phyloP scores from a whole-genome alignment of 805 yeast genomes.

The Nadsonia fulvescens region DNA sequence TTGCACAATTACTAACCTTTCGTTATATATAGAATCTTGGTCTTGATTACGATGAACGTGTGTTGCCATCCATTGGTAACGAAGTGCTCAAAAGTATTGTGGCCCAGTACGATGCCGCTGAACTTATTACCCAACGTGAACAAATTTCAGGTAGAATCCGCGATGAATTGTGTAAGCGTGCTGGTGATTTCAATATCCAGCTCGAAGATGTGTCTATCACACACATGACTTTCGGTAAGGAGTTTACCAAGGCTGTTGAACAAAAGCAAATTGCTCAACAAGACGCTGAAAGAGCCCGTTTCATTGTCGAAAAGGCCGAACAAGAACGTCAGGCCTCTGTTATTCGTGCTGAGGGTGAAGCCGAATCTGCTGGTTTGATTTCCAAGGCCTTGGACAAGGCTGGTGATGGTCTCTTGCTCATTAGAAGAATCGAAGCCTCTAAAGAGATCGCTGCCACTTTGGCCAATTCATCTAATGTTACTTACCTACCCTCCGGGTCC shows the following conservation, averaged over 20 bases:
- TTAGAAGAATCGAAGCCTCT: slow-evolving; percentile 91
- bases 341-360: slow-evolving; percentile 98
- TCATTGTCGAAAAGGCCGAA: slow-evolving; percentile 85
- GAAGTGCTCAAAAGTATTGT: slow-evolving; percentile 93
- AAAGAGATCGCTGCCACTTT: slow-evolving; percentile 86
- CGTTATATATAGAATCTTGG: too few relatives aligned
- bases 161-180: slow-evolving; percentile 67
- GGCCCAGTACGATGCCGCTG: slow-evolving; percentile 97
- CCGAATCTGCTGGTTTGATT: slow-evolving; percentile 91
- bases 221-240: slow-evolving; percentile 91
- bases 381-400: slow-evolving; percentile 84
- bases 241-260: slow-evolving; percentile 96
- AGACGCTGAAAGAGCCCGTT: slow-evolving; percentile 94
- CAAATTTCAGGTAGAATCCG: slow-evolving; percentile 78
- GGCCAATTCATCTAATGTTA: slow-evolving; percentile 66
- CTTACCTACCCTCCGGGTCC: slow-evolving; percentile 56
- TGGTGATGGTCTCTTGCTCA: slow-evolving; percentile 87
- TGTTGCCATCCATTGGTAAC: slow-evolving; percentile 92
- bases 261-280: slow-evolving; percentile 98
- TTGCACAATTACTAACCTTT: too few relatives aligned
- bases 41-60: slow-evolving; percentile 89
- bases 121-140: slow-evolving; percentile 93
- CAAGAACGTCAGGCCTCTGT: slow-evolving; percentile 92
- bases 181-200: slow-evolving; percentile 73
- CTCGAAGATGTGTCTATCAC: slow-evolving; percentile 96